Base-by-base conservation (phyloP, 768 basidiomycete genomes). In the Pisolithus sp. region DNA sequence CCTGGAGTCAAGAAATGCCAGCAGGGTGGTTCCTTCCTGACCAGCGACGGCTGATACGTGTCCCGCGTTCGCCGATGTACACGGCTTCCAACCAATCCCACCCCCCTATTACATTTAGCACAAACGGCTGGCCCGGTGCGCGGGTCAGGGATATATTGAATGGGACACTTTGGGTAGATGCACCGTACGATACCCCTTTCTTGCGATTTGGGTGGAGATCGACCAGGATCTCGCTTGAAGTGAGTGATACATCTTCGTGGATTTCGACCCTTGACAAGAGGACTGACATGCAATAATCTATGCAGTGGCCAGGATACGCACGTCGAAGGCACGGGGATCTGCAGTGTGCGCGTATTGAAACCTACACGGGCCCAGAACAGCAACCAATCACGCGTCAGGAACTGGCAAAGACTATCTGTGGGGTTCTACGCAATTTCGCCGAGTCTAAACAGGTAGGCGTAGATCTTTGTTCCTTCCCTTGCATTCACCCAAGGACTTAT, bases 231-330 rank as follows among this genome's bases (percentile, higher is more conserved):
- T 53, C 52, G 12, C 50, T 67, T 13, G 51, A 67, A 53, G 64
- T 65, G 20, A 20, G 5, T 12, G 10, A 18, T 10, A 1, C 41
- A 21, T 24, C 24, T 5, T 38, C 31, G 20, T 8, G 18, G 9
- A n/a, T 7, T 6, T 39, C 24, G 23, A 37, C 12, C 3, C 12
- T 15, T 12, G 31, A 12, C 12, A 34, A 12, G 24, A 18, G 31
- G 30, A 18, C 20, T 40, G 2, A 5, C 15, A 18, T 24, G 18
- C 15, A 3, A 13, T 2, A 34, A 39, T 7, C 15, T 12, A 34
- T 2, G 41, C 18, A 64, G 62, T 64, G 63, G 62, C 62, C 63
- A 1, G 63, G 62, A 13, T 64, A 64, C 7, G 21, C 53, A 4
- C 2, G 26, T 17, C 20, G 18, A 10, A 34, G 12, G 10, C 9